Percentiles rank a stretch among this genome's conserved stretches.
phyloP scores from a whole-genome alignment of 169 alveolate genomes.

The Cryptosporidium bovis region DNA sequence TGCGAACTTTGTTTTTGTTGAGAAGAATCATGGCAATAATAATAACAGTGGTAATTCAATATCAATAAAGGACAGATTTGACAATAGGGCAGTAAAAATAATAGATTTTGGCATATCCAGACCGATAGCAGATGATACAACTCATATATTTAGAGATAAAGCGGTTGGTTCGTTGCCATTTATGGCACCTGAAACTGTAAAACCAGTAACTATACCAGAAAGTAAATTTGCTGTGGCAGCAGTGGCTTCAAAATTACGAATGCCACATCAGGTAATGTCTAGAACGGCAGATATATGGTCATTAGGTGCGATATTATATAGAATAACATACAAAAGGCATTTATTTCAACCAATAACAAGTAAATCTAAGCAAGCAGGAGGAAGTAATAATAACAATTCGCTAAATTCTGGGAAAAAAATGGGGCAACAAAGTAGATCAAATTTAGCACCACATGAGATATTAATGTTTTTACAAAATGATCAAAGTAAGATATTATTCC shows the following conservation, averaged over 20 bases:
- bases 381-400: not conserved
- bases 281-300: constrained; percentile 74
- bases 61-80: not conserved
- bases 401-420: constrained; percentile 7
- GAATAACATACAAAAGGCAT: constrained; percentile 61
- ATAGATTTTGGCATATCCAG: constrained; percentile 72
- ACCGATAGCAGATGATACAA: constrained; percentile 73
- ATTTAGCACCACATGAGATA: constrained; percentile 70
- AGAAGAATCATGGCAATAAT: not conserved
- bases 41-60: not conserved
- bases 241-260: constrained; percentile 57
- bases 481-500: constrained; percentile 60
- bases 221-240: constrained; percentile 73
- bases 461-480: constrained; percentile 70
- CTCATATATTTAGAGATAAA: constrained; percentile 69
- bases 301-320: constrained; percentile 56
- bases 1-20: constrained; percentile 69
- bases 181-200: constrained; percentile 74
- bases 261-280: constrained; percentile 73
- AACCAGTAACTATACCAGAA: constrained; percentile 59
- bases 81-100: constrained; percentile 53
- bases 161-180: constrained; percentile 71
- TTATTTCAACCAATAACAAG: constrained; percentile 43
- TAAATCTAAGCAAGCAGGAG: constrained; percentile 21
- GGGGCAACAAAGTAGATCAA: constrained; percentile 22